A percentile compares a stretch with the other conserved stretches of the same genome.
Evolutionary conservation across 164 flowering plant species (phyloP).

Genomic region (Vitis cinerea): DNA sequence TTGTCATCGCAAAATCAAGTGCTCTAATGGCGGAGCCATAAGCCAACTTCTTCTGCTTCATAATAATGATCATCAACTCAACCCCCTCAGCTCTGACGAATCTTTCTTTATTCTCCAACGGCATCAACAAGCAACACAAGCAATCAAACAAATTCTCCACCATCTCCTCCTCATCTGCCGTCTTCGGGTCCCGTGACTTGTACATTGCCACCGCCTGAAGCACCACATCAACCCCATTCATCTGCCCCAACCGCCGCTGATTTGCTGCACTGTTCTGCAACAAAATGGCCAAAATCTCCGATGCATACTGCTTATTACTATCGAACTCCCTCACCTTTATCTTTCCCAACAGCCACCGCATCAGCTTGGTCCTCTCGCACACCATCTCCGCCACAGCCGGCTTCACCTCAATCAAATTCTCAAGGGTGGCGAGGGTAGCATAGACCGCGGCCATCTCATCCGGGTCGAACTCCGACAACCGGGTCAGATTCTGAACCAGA

Average conservation of each 20-base stretch:
- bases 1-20: slow-evolving; percentile 95
- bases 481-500: slow-evolving; percentile 65
- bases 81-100: slow-evolving; percentile 96
- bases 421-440: slow-evolving; percentile 66
- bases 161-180: slow-evolving; percentile 93
- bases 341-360: slow-evolving; percentile 76
- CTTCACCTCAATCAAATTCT: slow-evolving; percentile 89
- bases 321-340: slow-evolving; percentile 87
- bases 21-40: slow-evolving; percentile 94
- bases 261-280: slow-evolving; percentile 83
- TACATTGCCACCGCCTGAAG: slow-evolving; percentile 91
- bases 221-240: slow-evolving; percentile 93
- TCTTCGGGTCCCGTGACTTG: slow-evolving; percentile 89
- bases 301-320: slow-evolving; percentile 91
- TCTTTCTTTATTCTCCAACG: slow-evolving; percentile 96
- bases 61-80: slow-evolving; percentile 97
- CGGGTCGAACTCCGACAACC: slow-evolving; percentile 66
- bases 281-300: slow-evolving; percentile 88
- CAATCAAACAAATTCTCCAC: slow-evolving; percentile 94
- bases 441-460: slow-evolving; percentile 78
- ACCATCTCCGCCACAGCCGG: slow-evolving; percentile 88
- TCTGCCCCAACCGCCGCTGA: slow-evolving; percentile 87
- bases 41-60: slow-evolving; percentile 96
- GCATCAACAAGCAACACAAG: slow-evolving; percentile 96
- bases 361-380: slow-evolving; percentile 83